Conservation (phyloP, 176 grass and related monocot genomes). For the Hsuehochloa calcarea region DNA sequence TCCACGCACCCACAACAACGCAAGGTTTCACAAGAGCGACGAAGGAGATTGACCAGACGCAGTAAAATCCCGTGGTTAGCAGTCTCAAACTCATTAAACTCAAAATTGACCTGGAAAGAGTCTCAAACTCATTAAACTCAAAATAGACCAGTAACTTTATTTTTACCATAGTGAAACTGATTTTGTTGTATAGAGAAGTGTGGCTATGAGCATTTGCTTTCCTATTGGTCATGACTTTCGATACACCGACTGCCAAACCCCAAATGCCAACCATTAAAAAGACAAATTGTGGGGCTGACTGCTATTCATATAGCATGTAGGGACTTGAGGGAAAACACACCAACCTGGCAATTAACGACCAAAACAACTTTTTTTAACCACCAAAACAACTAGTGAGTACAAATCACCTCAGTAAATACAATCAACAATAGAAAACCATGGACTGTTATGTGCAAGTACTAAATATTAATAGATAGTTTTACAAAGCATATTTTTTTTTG, state of each 20-base stretch:
- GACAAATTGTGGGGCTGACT: no score
- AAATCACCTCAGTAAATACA: neutral
- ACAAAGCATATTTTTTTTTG: neutral
- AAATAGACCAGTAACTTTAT: neutral
- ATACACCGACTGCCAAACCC: neutral
- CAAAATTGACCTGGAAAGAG: neutral
- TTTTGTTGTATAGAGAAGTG: neutral
- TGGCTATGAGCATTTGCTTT: neutral
- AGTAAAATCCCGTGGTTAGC: neutral
- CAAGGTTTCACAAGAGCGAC: neutral
- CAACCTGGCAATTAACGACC: neutral
- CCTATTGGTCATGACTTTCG: neutral
- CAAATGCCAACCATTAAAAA: neutral
- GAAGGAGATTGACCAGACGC: neutral
- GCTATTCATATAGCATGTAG: neutral
- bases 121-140: no score
- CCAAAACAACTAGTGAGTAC: neutral
- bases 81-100: no score
- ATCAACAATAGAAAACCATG: neutral
- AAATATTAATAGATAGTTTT: neutral
- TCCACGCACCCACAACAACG: neutral
- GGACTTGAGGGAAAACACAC: neutral
- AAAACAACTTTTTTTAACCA: neutral
- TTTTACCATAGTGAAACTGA: slow-evolving; percentile 4
- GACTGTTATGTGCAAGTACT: neutral